A percentile compares a stretch with the other conserved stretches of the same genome.
Evolutionary conservation across 345 rosid genomes (phyloP).

Genomic region (Melaleuca alternifolia): DNA sequence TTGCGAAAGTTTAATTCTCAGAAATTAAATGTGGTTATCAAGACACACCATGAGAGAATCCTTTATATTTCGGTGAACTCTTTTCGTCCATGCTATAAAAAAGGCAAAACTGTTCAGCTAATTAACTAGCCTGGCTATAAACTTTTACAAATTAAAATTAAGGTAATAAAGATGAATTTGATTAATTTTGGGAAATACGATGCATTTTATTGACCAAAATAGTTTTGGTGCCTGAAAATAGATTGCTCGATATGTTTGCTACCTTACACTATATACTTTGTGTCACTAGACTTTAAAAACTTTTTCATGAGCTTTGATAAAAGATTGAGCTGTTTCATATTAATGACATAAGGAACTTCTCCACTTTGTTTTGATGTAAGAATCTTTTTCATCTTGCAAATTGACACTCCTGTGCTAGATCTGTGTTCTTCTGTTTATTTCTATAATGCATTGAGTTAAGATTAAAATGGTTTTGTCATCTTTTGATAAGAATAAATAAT

Average conservation of each 20-base stretch:
- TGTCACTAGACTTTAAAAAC: neutral
- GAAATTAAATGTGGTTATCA: neutral
- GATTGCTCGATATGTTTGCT: neutral
- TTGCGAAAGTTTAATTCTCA: neutral
- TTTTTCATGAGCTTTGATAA: neutral
- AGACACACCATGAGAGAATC: neutral
- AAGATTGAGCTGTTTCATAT: neutral
- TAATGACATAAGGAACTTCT: neutral
- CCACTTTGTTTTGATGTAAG: neutral
- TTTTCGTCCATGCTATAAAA: neutral
- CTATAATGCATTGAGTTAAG: neutral
- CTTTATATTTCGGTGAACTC: neutral
- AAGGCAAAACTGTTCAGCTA: neutral
- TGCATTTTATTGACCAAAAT: neutral
- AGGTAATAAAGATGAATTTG: neutral
- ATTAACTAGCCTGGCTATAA: neutral
- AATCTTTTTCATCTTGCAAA: neutral
- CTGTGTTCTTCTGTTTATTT: neutral
- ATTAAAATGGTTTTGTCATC: neutral
- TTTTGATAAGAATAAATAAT: neutral
- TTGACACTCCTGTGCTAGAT: neutral
- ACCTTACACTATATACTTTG: neutral
- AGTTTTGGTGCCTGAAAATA: neutral
- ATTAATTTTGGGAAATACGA: neutral
- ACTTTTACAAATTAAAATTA: neutral